Conservation (phyloP, 805 yeast species). For the Schwanniomyces yamadae region DNA sequence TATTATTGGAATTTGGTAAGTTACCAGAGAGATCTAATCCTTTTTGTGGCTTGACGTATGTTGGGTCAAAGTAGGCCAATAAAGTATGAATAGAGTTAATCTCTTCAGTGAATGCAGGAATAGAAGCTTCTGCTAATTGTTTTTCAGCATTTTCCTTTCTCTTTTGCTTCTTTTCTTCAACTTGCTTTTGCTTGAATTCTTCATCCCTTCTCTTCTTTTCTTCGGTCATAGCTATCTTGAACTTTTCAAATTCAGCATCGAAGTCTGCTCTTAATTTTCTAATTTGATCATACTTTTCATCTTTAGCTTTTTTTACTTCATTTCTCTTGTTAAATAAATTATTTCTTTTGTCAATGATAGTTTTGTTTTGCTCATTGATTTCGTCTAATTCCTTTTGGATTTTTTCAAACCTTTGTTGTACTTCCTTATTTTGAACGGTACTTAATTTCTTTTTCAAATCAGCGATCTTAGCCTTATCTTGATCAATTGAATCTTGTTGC, state of each 20-base stretch:
- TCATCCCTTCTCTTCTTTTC: conserved; percentile 68
- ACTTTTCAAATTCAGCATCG: conserved; percentile 71
- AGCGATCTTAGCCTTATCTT: conserved; percentile 70
- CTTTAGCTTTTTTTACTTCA: conserved; percentile 64
- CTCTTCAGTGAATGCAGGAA: conserved; percentile 83
- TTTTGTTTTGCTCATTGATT: conserved; percentile 57
- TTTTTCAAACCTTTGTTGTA: conserved; percentile 65
- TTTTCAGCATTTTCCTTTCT: conserved; percentile 60
- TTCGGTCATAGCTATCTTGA: conserved; percentile 63
- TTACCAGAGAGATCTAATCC: conserved; percentile 13
- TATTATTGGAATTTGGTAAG: conserved; percentile 22
- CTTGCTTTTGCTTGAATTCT: conserved; percentile 58
- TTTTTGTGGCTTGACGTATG: conserved; percentile 59
- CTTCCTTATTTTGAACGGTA: conserved; percentile 59
- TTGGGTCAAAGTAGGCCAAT: conserved; percentile 74
- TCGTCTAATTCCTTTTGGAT: conserved; percentile 69
- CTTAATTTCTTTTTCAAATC: conserved; percentile 69
- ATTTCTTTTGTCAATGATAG: conserved; percentile 65
- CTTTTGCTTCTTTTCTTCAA: conserved; percentile 50
- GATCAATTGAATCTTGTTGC: conserved; percentile 76
- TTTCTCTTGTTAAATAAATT: conserved; percentile 63
- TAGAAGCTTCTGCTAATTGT: conserved; percentile 68
- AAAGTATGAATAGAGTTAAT: conserved; percentile 72
- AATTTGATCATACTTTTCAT: conserved; percentile 64
- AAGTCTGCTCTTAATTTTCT: conserved; percentile 70